Conservation (phyloP, 1,284 basidiomycete species). For the Cystobasidium pallidum region DNA sequence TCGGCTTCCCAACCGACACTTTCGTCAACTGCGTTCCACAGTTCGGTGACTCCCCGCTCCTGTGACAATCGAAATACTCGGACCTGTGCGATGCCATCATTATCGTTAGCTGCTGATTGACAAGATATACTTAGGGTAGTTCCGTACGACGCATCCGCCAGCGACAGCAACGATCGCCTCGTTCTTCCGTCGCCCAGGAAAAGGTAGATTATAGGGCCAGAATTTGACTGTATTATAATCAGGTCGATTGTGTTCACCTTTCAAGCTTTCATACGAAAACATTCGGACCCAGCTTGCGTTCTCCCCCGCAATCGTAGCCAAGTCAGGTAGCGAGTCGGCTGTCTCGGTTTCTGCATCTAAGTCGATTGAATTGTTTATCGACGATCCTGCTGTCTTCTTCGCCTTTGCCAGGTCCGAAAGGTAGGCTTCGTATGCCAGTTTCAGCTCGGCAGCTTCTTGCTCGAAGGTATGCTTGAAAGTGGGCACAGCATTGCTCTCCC, state of each 20-base stretch:
- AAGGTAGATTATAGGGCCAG: slow-evolving; percentile 41
- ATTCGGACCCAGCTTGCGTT: slow-evolving; percentile 15
- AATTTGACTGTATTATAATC: slow-evolving; percentile 42
- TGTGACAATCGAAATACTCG: slow-evolving; percentile 32
- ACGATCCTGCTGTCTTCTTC: background rate
- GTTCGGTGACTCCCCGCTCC: slow-evolving; percentile 22
- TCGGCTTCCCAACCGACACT: slow-evolving; percentile 27
- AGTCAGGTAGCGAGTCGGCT: background rate
- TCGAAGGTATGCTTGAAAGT: slow-evolving; percentile 21
- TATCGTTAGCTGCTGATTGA: background rate
- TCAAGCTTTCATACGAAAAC: slow-evolving; percentile 19
- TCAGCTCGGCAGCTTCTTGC: slow-evolving; percentile 30
- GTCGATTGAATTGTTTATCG: background rate
- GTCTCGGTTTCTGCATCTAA: background rate
- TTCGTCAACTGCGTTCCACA: slow-evolving; percentile 43
- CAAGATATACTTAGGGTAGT: background rate
- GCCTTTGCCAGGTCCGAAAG: background rate
- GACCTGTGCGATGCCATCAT: background rate
- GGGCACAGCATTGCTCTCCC: slow-evolving; percentile 26
- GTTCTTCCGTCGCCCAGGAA: slow-evolving; percentile 24
- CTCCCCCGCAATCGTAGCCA: background rate
- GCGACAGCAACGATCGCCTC: slow-evolving; percentile 42
- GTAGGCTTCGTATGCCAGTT: slow-evolving; percentile 11
- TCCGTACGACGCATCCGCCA: slow-evolving; percentile 20
- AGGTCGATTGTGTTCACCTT: slow-evolving; percentile 1